These are phyloP conservation scores for Avena atlantica DNA, from an alignment of 176 grass and related monocot genomes.

Conservation along the genomic window DNA sequence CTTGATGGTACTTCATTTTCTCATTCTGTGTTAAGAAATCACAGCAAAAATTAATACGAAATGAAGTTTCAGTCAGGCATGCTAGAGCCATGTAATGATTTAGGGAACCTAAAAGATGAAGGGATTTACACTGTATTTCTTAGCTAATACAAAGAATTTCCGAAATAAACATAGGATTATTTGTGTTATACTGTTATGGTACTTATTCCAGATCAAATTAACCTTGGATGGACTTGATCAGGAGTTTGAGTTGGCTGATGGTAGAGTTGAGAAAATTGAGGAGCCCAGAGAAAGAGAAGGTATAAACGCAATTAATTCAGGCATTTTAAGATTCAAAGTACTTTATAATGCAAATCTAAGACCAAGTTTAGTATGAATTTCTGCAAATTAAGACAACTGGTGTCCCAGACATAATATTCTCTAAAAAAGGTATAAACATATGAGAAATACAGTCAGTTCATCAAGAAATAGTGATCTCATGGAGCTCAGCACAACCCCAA, in stretches of 20 bases:
- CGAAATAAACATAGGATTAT: conserved; percentile 9
- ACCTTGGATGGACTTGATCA: background rate
- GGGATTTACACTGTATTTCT: background rate
- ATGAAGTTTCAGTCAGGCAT: conserved; percentile 35
- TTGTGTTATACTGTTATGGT: conserved; percentile 18
- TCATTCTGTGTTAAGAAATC: conserved; percentile 65
- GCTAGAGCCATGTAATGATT: conserved; percentile 20
- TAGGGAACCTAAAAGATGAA: conserved; percentile 18
- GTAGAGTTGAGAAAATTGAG: conserved; percentile 6
- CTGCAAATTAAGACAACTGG: background rate
- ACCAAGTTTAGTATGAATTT: conserved; percentile 5
- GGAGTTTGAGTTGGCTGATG: conserved; percentile 24
- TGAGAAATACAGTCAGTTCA: background rate
- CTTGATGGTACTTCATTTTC: conserved; percentile 83
- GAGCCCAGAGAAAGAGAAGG: conserved; percentile 9
- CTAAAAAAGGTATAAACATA: conserved; percentile 13
- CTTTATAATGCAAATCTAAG: conserved; percentile 13
- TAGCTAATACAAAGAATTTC: conserved; percentile 1
- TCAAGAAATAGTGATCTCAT: background rate
- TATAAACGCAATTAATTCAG: background rate
- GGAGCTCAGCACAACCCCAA: conserved; percentile 4
- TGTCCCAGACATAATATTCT: background rate
- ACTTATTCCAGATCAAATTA: background rate
- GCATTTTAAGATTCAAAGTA: background rate
- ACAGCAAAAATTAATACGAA: conserved; percentile 16